Base-by-base conservation (phyloP, 495 filamentous ascomycete genomes). In the Hypoxylon perforatum region DNA sequence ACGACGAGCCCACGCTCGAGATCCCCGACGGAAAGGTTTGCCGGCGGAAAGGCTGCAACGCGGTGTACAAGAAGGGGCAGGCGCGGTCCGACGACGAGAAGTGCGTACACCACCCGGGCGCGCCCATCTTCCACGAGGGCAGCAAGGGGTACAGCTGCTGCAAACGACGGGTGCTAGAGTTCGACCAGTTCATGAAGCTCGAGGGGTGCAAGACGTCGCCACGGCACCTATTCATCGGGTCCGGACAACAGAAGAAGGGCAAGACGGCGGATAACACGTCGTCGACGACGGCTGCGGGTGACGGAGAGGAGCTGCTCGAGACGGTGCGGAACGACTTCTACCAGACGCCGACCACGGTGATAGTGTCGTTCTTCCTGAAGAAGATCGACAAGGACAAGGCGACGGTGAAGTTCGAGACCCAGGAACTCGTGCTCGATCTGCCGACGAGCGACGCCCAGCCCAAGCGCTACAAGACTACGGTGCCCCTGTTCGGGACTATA, bases 121-220 rank as follows among this genome's bases (percentile, higher is more conserved):
- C 80, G 6, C 91, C 94, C 22, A 86, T 98, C 63, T 99, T 99
- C 78, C 95, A 99, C 76, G 95, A 99, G 81, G 95, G 94, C 19
- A 94, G 89, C 76, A 99, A 99, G 81, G 95, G 95, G 8, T 99
- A 94, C 85, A 92, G 87, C 22, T 99, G 95, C 83, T 99, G 95
- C 81, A 98, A 98, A 86, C 82, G 91, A 69, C 86, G 92, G 17
- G 95, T 99, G 49, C 82, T 99, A 21, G 95, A 99, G 73, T 99
- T 99, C 72, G 95, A 99, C 75, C 89, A 98, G 78, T 99, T 99
- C 76, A 87, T 99, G 89, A 93, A 90, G 77, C 93, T 99, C 48
- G 86, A 91, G 52, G 95, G 95, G 1, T 99, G 95, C 78, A 87
- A 87, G 72, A 90, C 90, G 25, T 94, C 93, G 75, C 81, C 84